Evolutionary conservation across 129 eudicot genomes (phyloP).

Genomic region (Flaveria sonorensis): DNA sequence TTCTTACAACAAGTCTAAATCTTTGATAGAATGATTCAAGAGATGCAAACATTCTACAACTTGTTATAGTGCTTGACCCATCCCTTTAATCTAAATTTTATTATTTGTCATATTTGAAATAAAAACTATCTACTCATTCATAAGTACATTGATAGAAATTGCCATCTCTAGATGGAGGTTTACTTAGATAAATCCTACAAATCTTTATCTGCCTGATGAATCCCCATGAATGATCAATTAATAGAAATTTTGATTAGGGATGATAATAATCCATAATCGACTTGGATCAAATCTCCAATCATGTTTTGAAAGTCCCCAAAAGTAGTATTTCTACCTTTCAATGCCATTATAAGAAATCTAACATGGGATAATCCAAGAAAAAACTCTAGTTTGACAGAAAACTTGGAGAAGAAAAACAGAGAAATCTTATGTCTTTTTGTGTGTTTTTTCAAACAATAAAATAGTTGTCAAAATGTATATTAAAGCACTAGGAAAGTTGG

Average conservation of each 20-base stretch:
- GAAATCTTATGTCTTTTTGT: no score
- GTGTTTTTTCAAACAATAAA: no score
- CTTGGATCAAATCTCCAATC: no score
- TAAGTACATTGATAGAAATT: background rate
- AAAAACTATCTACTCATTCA: background rate
- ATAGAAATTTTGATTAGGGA: no score
- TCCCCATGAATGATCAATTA: background rate
- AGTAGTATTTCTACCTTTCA: no score
- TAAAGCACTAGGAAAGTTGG: background rate
- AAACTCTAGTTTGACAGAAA: no score
- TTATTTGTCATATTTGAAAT: background rate
- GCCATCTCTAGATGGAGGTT: background rate
- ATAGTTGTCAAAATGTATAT: no score
- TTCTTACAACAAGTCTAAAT: background rate
- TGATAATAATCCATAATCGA: no score
- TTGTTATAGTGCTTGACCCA: slow-evolving; percentile 3
- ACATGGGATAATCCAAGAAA: no score
- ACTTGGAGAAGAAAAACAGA: no score
- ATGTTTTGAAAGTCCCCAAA: no score
- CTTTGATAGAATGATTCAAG: background rate
- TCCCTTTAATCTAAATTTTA: background rate
- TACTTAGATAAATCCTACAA: slow-evolving; percentile 10
- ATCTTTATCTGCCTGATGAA: background rate
- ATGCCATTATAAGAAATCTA: no score
- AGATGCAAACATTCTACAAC: background rate